Base-by-base conservation (phyloP, 2,329 filamentous ascomycete genomes). In the Pestalotiopsis sp. region DNA sequence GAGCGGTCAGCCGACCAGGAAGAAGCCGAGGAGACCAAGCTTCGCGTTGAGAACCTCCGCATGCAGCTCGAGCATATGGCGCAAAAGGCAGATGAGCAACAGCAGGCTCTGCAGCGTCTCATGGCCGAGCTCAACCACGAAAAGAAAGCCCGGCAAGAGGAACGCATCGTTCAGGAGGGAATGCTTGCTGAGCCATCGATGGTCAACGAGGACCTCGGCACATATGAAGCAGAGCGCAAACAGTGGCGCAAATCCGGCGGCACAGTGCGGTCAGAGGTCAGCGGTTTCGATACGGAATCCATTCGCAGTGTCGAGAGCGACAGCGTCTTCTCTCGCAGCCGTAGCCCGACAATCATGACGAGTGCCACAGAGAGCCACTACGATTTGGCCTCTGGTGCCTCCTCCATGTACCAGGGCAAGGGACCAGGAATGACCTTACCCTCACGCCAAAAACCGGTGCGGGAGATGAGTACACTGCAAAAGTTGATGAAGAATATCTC, bases 61-160 rank as follows among this genome's bases (percentile, higher is more conserved):
- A 81, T 84, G 72, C 88, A 91, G 75, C 82, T 92, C 0, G 87
- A 91, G 71, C 85, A 85, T 62, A 88, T 91, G 82, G 86, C 87
- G 1, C 78, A 77, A 17, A 83, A 84, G 72, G 85, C 86, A 0
- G 80, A 82, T 2, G 85, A 88, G 72, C 86, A 88, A 70, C 88
- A 91, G 72, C 72, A 78, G 6, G 80, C 80, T 2, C 86, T 89
- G 75, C 80, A 82, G 61, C 78, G 83, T 36, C 76, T 89, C n/a
- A 78, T 85, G 57, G 80, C 80, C n/a, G 84, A 87, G 68, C 77
- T 90, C 20, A 81, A 81, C 3, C 81, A 80, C 1, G 88, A 91
- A 77, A 87, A 84, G 74, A 82, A 79, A 68, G 77, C 82, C 1
- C 80, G 83, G 17, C 73, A 77, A 39, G 82, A 85, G 66, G 82